These are phyloP conservation scores for Mycosarcoma mackinlayi DNA, from an alignment of 1,284 basidiomycete genomes.

Conservation along the genomic window DNA sequence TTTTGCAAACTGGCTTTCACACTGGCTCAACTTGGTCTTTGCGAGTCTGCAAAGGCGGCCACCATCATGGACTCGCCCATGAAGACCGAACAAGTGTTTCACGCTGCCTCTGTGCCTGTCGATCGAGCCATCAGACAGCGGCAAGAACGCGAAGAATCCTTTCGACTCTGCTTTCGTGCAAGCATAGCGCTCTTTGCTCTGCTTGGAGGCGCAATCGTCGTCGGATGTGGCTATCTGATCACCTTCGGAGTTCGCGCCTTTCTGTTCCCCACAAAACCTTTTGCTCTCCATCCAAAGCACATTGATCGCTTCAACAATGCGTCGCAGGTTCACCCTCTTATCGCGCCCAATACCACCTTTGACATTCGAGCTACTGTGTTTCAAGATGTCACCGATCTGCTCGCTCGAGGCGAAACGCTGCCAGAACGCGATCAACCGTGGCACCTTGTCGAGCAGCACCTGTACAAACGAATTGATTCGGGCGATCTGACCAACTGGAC, in stretches of 20 bases:
- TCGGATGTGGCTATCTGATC: conserved; percentile 4
- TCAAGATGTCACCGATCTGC: conserved; percentile 23
- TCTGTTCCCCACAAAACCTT: conserved; percentile 6
- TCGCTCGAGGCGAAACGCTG: conserved; percentile 11
- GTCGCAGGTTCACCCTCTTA: conserved; percentile 17
- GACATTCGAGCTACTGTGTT: conserved; percentile 17
- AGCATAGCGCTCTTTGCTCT: conserved; percentile 4
- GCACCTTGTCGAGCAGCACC: background rate
- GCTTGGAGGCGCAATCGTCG: conserved; percentile 2
- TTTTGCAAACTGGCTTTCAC: no score
- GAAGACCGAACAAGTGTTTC: conserved; percentile 9
- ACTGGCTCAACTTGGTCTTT: no score
- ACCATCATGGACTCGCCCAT: conserved; percentile 5
- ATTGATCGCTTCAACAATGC: conserved; percentile 5
- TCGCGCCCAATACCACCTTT: conserved; percentile 8
- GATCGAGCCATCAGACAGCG: conserved; percentile 11
- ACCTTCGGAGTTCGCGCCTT: background rate
- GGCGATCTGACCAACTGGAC: background rate
- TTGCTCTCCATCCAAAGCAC: conserved; percentile 8
- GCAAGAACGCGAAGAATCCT: conserved; percentile 1
- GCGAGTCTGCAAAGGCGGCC: no score
- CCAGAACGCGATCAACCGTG: conserved; percentile 7
- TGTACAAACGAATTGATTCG: background rate
- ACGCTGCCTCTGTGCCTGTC: conserved; percentile 16
- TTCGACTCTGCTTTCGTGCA: conserved; percentile 1